Evolutionary conservation across 2,329 filamentous ascomycete genomes (phyloP).

Genomic region (Rhynchosporium secalis): DNA sequence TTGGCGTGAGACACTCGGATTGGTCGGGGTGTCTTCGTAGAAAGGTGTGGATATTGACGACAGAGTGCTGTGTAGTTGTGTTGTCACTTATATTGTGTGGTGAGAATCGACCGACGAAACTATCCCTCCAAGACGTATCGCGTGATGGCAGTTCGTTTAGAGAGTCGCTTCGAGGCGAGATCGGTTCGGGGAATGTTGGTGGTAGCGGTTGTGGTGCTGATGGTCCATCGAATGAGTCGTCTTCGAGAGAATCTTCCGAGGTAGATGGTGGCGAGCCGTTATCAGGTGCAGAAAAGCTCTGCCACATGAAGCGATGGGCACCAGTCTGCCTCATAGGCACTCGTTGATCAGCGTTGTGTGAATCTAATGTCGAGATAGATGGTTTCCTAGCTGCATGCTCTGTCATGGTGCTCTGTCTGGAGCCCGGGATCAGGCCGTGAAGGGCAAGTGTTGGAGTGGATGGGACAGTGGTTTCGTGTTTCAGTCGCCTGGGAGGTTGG

Average conservation of each 20-base stretch:
- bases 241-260: slow-evolving; percentile 28
- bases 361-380: slow-evolving; percentile 27
- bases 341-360: slow-evolving; percentile 17
- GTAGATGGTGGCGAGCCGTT: slow-evolving; percentile 22
- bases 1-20: slow-evolving; percentile 17
- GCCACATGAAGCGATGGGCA: slow-evolving; percentile 37
- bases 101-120: slow-evolving; percentile 28
- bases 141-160: slow-evolving; percentile 21
- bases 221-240: slow-evolving; percentile 29
- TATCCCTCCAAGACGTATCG: slow-evolving; percentile 29
- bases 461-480: slow-evolving; percentile 25
- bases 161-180: slow-evolving; percentile 14
- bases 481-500: slow-evolving; percentile 12
- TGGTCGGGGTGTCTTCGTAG: slow-evolving; percentile 27
- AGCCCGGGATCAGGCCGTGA: slow-evolving; percentile 36
- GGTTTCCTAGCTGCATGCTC: slow-evolving; percentile 21
- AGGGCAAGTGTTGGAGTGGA: slow-evolving; percentile 31
- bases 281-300: slow-evolving; percentile 31
- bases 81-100: slow-evolving; percentile 18
- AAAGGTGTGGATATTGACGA: slow-evolving; percentile 30
- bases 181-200: slow-evolving; percentile 11
- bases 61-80: slow-evolving; percentile 22
- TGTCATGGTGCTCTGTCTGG: slow-evolving; percentile 21
- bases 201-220: slow-evolving; percentile 27
- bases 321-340: slow-evolving; percentile 18